Evolutionary conservation across 2,329 filamentous ascomycete species (phyloP).

Genomic region (Clonostachys chloroleuca): DNA sequence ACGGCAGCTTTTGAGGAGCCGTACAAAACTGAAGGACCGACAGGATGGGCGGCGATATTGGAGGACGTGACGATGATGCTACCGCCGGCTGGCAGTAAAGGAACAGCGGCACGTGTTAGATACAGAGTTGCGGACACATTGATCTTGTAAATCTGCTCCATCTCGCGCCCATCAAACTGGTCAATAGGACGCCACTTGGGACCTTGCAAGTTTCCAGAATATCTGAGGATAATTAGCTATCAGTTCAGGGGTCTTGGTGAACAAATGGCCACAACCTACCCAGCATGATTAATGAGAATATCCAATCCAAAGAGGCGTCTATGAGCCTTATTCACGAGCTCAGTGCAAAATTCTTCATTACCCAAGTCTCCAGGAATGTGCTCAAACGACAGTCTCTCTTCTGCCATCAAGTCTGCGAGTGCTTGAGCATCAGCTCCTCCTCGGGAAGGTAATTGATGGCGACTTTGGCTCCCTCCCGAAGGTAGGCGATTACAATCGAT

Average conservation of each 20-base stretch:
- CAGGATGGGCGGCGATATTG: not conserved
- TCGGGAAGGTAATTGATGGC: slow-evolving; percentile 8
- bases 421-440: slow-evolving; percentile 8
- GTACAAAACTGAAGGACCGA: not conserved
- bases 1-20: slow-evolving; percentile 3
- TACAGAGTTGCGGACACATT: slow-evolving; percentile 4
- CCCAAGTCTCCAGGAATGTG: slow-evolving; percentile 3
- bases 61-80: slow-evolving; percentile 2
- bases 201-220: not conserved
- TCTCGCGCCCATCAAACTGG: not conserved
- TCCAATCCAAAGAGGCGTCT: not conserved
- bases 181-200: not conserved
- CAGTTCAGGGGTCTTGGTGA: not conserved
- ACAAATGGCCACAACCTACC: not conserved
- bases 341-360: slow-evolving; percentile 3
- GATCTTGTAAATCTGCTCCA: not conserved
- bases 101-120: slow-evolving; percentile 3
- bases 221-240: not conserved
- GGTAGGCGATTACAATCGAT: slow-evolving; percentile 5
- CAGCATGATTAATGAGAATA: slow-evolving; percentile 2
- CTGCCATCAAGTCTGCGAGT: not conserved
- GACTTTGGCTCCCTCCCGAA: slow-evolving; percentile 7
- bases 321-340: slow-evolving; percentile 2
- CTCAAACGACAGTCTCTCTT: not conserved
- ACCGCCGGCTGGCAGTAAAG: slow-evolving; percentile 1